These are phyloP conservation scores for Ilyonectria robusta DNA, from an alignment of 2,329 filamentous ascomycete species.

Conservation along the genomic window DNA sequence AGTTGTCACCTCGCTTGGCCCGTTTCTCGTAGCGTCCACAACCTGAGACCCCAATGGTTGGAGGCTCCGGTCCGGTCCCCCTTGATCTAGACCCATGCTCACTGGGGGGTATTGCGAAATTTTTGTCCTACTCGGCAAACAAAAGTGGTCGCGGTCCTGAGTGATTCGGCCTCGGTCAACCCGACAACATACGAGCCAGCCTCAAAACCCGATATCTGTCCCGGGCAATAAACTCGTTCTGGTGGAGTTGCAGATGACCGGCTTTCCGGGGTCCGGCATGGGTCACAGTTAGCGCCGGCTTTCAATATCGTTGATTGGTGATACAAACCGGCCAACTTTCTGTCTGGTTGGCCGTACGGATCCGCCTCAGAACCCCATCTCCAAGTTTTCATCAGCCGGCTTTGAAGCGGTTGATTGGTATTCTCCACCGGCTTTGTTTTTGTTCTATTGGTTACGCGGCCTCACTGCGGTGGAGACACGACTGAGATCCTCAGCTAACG, in stretches of 20 bases:
- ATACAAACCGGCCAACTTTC: background rate
- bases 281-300: constrained; percentile 29
- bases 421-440: constrained; percentile 1
- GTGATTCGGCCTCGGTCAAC: background rate
- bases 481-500: background rate
- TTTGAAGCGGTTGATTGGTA: background rate
- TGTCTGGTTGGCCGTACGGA: background rate
- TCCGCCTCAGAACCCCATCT: background rate
- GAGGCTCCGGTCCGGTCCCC: no score
- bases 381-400: background rate
- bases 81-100: no score
- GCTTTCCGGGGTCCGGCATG: background rate
- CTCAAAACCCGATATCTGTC: background rate
- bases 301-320: constrained; percentile 13
- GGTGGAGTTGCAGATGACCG: constrained; percentile 10
- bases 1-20: no score
- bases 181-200: background rate
- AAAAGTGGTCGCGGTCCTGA: background rate
- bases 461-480: no score
- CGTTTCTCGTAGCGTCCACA: no score
- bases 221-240: background rate
- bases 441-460: constrained; percentile 1
- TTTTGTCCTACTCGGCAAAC: no score
- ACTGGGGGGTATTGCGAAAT: no score
- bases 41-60: no score